Evolutionary conservation across 352 stramenopile species (phyloP).

Genomic region (Phytopythium sindhum): DNA sequence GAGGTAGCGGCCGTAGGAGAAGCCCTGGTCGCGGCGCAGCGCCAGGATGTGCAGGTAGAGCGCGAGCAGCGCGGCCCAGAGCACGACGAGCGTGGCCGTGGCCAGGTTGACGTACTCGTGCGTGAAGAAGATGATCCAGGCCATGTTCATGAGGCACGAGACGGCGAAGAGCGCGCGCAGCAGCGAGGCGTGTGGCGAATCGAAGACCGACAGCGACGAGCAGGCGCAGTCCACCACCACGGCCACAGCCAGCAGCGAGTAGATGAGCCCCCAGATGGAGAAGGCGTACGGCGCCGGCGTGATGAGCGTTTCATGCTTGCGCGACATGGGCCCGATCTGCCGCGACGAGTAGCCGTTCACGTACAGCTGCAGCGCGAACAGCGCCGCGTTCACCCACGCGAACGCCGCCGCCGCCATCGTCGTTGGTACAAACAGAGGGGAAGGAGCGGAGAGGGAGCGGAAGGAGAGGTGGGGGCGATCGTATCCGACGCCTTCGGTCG

Average conservation of each 20-base stretch:
- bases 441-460: not conserved
- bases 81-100: conserved; percentile 44
- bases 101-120: conserved; percentile 59
- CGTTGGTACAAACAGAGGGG: not conserved
- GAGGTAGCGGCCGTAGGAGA: conserved; percentile 46
- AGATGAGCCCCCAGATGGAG: conserved; percentile 81
- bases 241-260: conserved; percentile 56
- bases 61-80: conserved; percentile 57
- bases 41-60: conserved; percentile 56
- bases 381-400: conserved; percentile 51
- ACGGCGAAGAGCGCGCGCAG: conserved; percentile 60
- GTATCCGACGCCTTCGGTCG: no score
- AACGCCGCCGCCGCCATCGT: conserved; percentile 26
- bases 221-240: conserved; percentile 68
- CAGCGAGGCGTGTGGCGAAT: conserved; percentile 37
- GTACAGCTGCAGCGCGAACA: conserved; percentile 62
- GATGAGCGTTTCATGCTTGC: conserved; percentile 68
- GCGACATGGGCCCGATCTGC: conserved; percentile 51
- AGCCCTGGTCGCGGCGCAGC: conserved; percentile 35
- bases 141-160: conserved; percentile 64
- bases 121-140: conserved; percentile 70
- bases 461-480: not conserved
- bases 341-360: conserved; percentile 50
- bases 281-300: conserved; percentile 74
- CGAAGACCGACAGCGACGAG: conserved; percentile 55